Conservation (phyloP, 495 filamentous ascomycete species). For the Ramalina intermedia region DNA sequence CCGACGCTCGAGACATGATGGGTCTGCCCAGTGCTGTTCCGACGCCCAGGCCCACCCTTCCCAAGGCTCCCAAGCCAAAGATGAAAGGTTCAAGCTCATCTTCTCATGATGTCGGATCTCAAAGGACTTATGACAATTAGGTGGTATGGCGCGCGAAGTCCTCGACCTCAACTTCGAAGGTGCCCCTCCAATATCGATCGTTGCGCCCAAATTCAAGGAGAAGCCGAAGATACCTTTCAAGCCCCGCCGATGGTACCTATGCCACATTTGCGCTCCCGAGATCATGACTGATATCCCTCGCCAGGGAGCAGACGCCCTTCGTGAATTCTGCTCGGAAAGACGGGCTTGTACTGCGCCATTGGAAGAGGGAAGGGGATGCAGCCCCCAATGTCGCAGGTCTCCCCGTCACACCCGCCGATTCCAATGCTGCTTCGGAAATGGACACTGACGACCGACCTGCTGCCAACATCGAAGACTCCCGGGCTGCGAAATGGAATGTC, state of each 20-base stretch:
- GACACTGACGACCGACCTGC: conserved; percentile 25
- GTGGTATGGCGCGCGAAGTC: conserved; percentile 57
- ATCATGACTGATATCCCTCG: background rate
- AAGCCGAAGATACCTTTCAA: conserved; percentile 45
- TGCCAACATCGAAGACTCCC: conserved; percentile 33
- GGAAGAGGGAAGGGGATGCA: conserved; percentile 23
- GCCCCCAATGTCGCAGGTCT: conserved; percentile 6
- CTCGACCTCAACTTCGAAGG: conserved; percentile 51
- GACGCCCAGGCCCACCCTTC: conserved; percentile 40
- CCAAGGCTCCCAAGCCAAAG: conserved; percentile 65
- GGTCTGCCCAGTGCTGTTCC: conserved; percentile 48
- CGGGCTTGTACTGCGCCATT: conserved; percentile 44
- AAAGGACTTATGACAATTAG: conserved; percentile 40
- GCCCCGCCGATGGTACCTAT: conserved; percentile 37
- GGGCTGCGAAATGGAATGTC: conserved; percentile 72
- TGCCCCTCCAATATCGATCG: conserved; percentile 53
- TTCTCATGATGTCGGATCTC: conserved; percentile 27
- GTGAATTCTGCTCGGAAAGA: conserved; percentile 43
- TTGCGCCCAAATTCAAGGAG: conserved; percentile 49
- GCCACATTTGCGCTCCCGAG: background rate
- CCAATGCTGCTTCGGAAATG: conserved; percentile 27
- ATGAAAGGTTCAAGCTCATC: conserved; percentile 52
- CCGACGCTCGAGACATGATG: conserved; percentile 84
- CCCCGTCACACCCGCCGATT: conserved; percentile 21
- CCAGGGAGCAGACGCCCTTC: conserved; percentile 41